Percentiles rank a stretch among this genome's conserved stretches.
Evolutionary conservation across 352 stramenopile species (phyloP).

Genomic region (Salisapilia sapeloensis): DNA sequence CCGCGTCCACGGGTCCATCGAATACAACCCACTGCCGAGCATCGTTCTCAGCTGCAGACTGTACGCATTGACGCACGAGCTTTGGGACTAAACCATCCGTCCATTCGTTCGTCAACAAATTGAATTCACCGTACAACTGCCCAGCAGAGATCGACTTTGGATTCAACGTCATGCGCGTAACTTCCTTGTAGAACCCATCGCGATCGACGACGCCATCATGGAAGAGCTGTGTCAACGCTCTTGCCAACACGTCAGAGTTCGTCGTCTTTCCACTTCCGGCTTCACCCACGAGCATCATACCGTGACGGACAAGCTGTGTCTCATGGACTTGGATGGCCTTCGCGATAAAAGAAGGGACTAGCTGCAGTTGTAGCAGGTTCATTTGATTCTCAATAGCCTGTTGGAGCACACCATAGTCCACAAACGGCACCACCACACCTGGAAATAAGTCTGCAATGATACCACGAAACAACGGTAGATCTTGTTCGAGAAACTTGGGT

Average conservation of each 20-base stretch:
- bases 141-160: slow-evolving; percentile 93
- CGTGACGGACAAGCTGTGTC: slow-evolving; percentile 83
- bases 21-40: slow-evolving; percentile 86
- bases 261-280: slow-evolving; percentile 81
- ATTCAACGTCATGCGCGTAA: slow-evolving; percentile 83
- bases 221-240: slow-evolving; percentile 52
- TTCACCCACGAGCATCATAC: slow-evolving; percentile 91
- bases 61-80: slow-evolving; percentile 81
- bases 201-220: slow-evolving; percentile 68
- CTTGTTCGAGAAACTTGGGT: slow-evolving; percentile 90
- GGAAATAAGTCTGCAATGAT: slow-evolving; percentile 92
- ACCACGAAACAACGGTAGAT: slow-evolving; percentile 86
- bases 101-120: slow-evolving; percentile 89
- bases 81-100: slow-evolving; percentile 86
- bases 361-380: slow-evolving; percentile 53
- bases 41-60: slow-evolving; percentile 58
- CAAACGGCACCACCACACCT: slow-evolving; percentile 85
- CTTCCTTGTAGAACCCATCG: slow-evolving; percentile 78
- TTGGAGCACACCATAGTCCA: slow-evolving; percentile 87
- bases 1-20: slow-evolving; percentile 80
- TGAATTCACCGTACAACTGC: slow-evolving; percentile 91
- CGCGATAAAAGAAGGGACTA: slow-evolving; percentile 70
- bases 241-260: slow-evolving; percentile 58
- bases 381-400: slow-evolving; percentile 76
- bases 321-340: slow-evolving; percentile 84